Evolutionary conservation across 2,329 filamentous ascomycete species (phyloP), one percentile per base, ranked within the genome.

Genomic region (Trichoderma atrobrunneum): DNA sequence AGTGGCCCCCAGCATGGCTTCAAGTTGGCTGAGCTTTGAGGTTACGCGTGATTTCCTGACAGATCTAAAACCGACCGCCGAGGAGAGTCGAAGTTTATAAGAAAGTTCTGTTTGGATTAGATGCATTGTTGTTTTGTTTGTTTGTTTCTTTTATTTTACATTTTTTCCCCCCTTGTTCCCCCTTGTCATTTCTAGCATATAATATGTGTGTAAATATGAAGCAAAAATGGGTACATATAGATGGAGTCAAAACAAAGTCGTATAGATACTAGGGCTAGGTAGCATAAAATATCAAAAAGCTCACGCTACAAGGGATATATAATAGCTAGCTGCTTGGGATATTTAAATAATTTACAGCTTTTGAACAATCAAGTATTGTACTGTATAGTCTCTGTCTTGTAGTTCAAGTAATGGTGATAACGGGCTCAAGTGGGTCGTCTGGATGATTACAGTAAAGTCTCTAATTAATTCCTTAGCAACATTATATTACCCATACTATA

Each of bases 1-100:
- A 83, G 96, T 99, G 18, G 95, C 96, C 8, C 96, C 96, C 4
- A 98, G 95, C 81, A 99, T 99, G 95, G 96, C 96, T 18, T 97
- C 94, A 77, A 98, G 93, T 82, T 99, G 96, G 95, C 88, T 98
- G 73, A 98, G 95, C 82, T 99, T 97, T 80, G 96, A 99, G 83
- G 85, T 98, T 80, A 95, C 93, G 10, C 89, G 96, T 75, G 96
- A 99, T 82, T 92, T 97, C 79, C 84, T 98, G 54, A 85, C 97
- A 72, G 85, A 84, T 24, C 80, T 94, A 34, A 87, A 87, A 72
- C 43, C 56, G 24, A 48, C 56, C 5, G 39, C 57, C 18, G 69
- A 61, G 28, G 71, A 70, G 10, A 36, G n/a, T 54, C 39, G 39
- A 36, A 51, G 57, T 54, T 61, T 61, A 70, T 70, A 70, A 54